Percentiles rank a stretch among this genome's conserved stretches.
These are phyloP conservation scores for Collariella sp. DNA, from an alignment of 495 filamentous ascomycete species.

Conservation along the genomic window DNA sequence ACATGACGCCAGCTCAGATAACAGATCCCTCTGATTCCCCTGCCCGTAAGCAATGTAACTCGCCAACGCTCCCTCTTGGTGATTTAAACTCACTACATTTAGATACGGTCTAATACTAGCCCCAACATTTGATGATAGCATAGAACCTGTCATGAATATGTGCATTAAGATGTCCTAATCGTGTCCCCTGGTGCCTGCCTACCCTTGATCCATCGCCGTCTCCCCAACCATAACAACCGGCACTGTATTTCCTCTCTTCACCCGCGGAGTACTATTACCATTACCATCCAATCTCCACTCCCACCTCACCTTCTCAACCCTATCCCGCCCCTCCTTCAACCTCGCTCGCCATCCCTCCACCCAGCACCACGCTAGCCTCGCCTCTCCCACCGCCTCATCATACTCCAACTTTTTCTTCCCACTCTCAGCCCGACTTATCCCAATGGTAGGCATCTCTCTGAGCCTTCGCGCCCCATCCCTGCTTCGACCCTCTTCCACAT, in stretches of 20 bases:
- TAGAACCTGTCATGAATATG: no score
- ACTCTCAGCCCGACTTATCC: background rate
- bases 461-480: background rate
- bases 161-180: constrained; percentile 44
- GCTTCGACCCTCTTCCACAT: background rate
- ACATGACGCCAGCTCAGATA: no score
- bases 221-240: constrained; percentile 1
- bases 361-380: constrained; percentile 17
- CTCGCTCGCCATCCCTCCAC: constrained; percentile 20
- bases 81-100: no score
- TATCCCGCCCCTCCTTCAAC: constrained; percentile 10
- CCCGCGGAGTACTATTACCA: background rate
- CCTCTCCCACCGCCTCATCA: constrained; percentile 2
- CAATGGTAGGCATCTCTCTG: background rate
- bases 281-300: constrained; percentile 13
- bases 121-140: no score
- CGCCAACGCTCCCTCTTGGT: no score
- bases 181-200: constrained; percentile 15
- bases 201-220: background rate
- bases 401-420: background rate
- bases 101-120: no score
- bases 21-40: no score
- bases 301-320: constrained; percentile 16
- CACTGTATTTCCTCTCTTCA: background rate
- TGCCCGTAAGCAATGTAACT: no score